These are phyloP conservation scores for Microsporum canis DNA, from an alignment of 2,329 filamentous ascomycete genomes.

Conservation along the genomic window DNA sequence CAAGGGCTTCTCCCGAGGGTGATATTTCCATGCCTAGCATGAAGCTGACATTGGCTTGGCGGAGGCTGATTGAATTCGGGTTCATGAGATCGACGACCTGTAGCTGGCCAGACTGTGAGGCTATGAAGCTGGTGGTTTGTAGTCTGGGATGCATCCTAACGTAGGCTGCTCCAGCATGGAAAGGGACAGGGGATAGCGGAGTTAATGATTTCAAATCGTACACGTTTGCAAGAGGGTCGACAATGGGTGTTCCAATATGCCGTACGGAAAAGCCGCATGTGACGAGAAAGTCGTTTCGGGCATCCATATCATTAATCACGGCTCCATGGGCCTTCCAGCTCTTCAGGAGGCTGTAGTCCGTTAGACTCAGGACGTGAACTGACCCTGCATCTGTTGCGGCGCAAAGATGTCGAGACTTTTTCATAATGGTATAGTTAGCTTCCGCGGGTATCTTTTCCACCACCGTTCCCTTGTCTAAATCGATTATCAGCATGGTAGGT, in stretches of 20 bases:
- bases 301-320: conserved; percentile 92
- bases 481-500: conserved; percentile 67
- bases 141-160: conserved; percentile 94
- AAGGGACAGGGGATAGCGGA: conserved; percentile 82
- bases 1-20: conserved; percentile 74
- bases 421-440: conserved; percentile 82
- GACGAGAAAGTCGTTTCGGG: conserved; percentile 85
- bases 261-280: conserved; percentile 88
- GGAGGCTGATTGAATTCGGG: conserved; percentile 72
- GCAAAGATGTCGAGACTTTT: conserved; percentile 75
- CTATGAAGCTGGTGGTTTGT: conserved; percentile 87
- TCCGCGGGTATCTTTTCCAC: conserved; percentile 61
- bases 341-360: conserved; percentile 66
- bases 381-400: conserved; percentile 73
- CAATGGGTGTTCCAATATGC: conserved; percentile 65
- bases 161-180: conserved; percentile 81
- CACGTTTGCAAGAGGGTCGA: conserved; percentile 88
- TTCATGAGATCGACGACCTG: conserved; percentile 95
- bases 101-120: conserved; percentile 83
- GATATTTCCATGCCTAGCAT: conserved; percentile 76
- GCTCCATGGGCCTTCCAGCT: conserved; percentile 84
- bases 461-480: conserved; percentile 61
- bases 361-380: conserved; percentile 75
- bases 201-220: conserved; percentile 88
- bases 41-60: conserved; percentile 68